Evolutionary conservation across 169 alveolate genomes (phyloP), one percentile per base, ranked within the genome.

Genomic region (Plasmodium gonderi): DNA sequence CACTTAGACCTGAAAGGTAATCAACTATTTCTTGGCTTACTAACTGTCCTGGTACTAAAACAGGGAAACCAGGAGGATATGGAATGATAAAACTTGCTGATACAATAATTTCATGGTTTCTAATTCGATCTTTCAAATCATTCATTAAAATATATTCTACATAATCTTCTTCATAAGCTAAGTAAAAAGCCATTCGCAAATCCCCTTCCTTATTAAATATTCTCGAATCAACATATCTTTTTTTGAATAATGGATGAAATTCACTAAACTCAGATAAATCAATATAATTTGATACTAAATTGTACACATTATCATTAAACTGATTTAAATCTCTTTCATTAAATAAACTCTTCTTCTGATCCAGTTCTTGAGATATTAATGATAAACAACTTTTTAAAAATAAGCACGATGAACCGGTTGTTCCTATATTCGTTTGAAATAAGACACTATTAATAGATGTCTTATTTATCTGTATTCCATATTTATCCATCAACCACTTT

Each of bases 1-100:
- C 96, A 67, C 94, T 92, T 3, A 93, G 49, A 23, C 92, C 92
- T 2, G 94, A 83, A 72, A 93, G 47, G 54, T 82, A 93, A 38
- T 93, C 91, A 44, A 93, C 81, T 29, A 93, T 80, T 74, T 92
- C 94, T 38, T 44, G 80, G 12, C 95, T 80, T 40, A 93, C 42
- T 20, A 93, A 72, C 92, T 93, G 96, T 20, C 96, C 96, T 8
- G 96, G 96, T 11, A 93, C 96, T 78, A 92, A 72, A 17, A 93
- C 94, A 14, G 96, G 96, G 77, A 93, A 93, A 0, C 96, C 96
- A 3, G 96, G 96, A 0, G 96, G 96, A 26, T 93, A 93, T 26
- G 96, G 96, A 47, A 93, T 93, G 89, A 93, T 89, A 89, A 93
- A 93, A 78, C 94, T 90, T 47, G 95, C 94, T 33, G 95, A 79